Base-by-base conservation (phyloP, 2,329 filamentous ascomycete species). In the Scytalidium lignicola region DNA sequence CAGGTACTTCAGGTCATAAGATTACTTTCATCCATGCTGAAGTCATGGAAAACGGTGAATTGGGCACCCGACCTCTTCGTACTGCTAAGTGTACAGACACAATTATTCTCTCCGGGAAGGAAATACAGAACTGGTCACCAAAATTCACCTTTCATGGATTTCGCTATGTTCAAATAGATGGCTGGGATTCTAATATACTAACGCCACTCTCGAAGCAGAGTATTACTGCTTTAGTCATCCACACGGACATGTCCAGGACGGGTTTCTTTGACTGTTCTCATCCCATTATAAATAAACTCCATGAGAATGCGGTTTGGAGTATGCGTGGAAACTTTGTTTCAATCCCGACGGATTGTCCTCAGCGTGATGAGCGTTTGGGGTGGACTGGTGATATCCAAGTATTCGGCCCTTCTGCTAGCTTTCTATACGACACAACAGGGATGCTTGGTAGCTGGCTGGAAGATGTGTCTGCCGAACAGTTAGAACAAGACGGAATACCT, bases 131-230 rank as follows among this genome's bases (percentile, higher is more conserved):
- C 2, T 71, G 70, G 44, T 70, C 67, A 61, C 60, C 63, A 9
- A 59, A 56, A 39, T 75, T 73, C 54, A 75, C 72, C 2, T 75
- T 72, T 49, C 73, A 76, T 50, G 73, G 73, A 1, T 76, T 75
- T 49, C 66, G 72, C 15, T 76, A 72, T 29, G 54, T 58, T 17
- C 55, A 62, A 47, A 48, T 62, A 18, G 55, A 55, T 43, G 42
- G 45, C 26, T 55, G 47, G 57, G 49, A 50, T 6, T 20, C 28
- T 7, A 44, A 42, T 41, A 29, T 17, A 21, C 42, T 12, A 8
- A 7, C 6, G 7, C 26, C 26, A 7, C 32, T 37, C 32, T n/a
- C 32, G 15, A 37, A 37, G 5, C 15, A 13, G 32, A 45, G 57
- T 28, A 47, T 62, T 12, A 54, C 56, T 46, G 59, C 57, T 2